These are phyloP conservation scores for Senna siamea DNA, from an alignment of 306 rosid species.

Conservation along the genomic window DNA sequence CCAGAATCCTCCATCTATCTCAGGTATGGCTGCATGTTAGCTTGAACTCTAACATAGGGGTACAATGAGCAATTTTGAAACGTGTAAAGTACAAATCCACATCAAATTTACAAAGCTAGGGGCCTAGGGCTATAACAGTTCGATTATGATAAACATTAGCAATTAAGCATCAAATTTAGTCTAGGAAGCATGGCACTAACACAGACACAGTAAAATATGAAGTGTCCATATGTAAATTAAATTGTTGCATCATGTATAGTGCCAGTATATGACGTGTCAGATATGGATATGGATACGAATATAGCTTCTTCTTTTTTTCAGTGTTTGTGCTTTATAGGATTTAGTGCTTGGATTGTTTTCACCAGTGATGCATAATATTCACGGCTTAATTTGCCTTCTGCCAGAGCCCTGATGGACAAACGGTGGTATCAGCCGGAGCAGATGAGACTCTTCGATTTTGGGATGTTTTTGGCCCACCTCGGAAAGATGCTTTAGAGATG, in stretches of 20 bases:
- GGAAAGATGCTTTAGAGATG: conserved; percentile 23
- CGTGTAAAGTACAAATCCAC: neutral
- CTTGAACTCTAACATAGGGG: neutral
- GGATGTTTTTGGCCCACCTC: conserved; percentile 74
- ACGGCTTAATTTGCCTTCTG: conserved; percentile 12
- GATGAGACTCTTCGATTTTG: conserved; percentile 78
- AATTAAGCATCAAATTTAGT: neutral
- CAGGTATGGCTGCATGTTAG: conserved; percentile 53
- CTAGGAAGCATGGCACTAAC: too few relatives aligned
- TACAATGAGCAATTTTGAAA: neutral
- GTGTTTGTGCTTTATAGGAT: too few relatives aligned
- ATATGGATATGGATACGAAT: too few relatives aligned
- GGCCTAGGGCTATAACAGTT: neutral
- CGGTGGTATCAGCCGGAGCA: conserved; percentile 75
- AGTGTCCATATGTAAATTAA: too few relatives aligned
- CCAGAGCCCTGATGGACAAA: conserved; percentile 84
- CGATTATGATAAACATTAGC: neutral
- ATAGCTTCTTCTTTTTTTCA: too few relatives aligned
- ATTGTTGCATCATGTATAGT: too few relatives aligned
- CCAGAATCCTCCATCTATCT: conserved; percentile 69
- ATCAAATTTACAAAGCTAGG: neutral
- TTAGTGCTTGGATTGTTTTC: neutral
- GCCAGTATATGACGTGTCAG: too few relatives aligned
- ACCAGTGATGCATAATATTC: neutral
- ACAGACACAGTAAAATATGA: too few relatives aligned